Base-by-base conservation (phyloP, 2,329 filamentous ascomycete genomes). In the Epichloe brachyelytri region DNA sequence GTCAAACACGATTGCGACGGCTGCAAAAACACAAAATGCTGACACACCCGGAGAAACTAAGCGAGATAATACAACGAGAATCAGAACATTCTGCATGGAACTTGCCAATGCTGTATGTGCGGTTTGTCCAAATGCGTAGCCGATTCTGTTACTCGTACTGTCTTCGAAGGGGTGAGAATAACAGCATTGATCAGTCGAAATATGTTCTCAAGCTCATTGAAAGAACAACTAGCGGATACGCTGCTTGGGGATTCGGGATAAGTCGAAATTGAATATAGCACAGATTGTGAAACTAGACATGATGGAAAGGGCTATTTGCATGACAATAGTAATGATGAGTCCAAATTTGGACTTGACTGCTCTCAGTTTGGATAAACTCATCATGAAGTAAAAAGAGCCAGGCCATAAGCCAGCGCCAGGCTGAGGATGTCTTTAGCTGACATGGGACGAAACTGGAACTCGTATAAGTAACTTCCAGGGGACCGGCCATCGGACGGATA, bases 281-380 rank as follows among this genome's bases (percentile, higher is more conserved):
- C 86, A 90, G 38, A 91, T 73, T 0, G 86, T 88, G 60, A 91
- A 87, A 64, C 85, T 89, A 4, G 85, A 86, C 66, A 87, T 74
- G 59, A 89, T 82, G 15, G 85, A 86, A 36, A 86, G 77, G 3
- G 77, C 69, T 56, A 86, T 82, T 67, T 91, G 86, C 0, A 75
- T 76, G 53, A 84, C 69, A 43, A 88, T 81, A 0, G 86, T 85
- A 30, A 85, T 66, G 46, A 88, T 81, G 48, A 91, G 70, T 34
- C 86, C 86, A 41, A 85, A 68, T 60, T 81, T 81, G 39, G 85
- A 89, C 65, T 88, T 89, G 60, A 91, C 78, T 15, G 86, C 85
- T 51, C 80, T 77, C 37, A 90, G 67, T 59, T 84, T 84, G 45
- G 80, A 79, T 53, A 91, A 69, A 56, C 78, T 85, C 57, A 78